phyloP scores from a whole-genome alignment of 352 stramenopile genomes.

The Phytophthora brassicae region DNA sequence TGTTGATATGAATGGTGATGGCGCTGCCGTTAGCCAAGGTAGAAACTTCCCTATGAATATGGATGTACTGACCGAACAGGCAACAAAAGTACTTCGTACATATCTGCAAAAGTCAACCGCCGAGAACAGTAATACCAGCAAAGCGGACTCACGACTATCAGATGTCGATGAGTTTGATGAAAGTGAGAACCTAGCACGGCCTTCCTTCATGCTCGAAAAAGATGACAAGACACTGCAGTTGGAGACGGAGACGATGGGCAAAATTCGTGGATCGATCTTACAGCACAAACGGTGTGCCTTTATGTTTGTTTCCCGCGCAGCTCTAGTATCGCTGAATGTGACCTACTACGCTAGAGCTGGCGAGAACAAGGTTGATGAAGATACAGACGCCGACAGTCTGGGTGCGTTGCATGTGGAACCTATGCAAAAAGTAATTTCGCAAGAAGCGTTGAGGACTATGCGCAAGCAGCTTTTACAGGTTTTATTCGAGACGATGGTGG shows the following conservation, averaged over 20 bases:
- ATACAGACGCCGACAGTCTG: constrained; percentile 9
- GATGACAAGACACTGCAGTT: constrained; percentile 84
- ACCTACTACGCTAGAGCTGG: constrained; percentile 30
- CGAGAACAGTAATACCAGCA: constrained; percentile 56
- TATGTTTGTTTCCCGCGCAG: constrained; percentile 58
- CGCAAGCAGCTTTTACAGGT: constrained; percentile 59
- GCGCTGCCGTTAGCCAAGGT: not conserved
- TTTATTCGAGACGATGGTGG: constrained; percentile 74
- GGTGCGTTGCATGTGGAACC: constrained; percentile 26
- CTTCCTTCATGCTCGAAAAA: constrained; percentile 75
- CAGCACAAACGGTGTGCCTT: constrained; percentile 80
- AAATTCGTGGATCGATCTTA: constrained; percentile 66
- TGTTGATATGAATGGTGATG: constrained; percentile 22
- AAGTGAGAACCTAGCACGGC: constrained; percentile 31
- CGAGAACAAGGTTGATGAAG: constrained; percentile 20
- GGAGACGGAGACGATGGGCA: constrained; percentile 64
- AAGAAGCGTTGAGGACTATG: constrained; percentile 50
- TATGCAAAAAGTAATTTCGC: constrained; percentile 50
- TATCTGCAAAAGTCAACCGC: constrained; percentile 59
- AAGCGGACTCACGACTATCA: constrained; percentile 59
- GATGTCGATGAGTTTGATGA: constrained; percentile 76
- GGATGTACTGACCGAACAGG: constrained; percentile 51
- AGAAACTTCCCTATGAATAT: constrained; percentile 54
- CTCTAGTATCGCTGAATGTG: constrained; percentile 60
- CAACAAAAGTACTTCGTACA: constrained; percentile 52